Conservation (phyloP, 2,329 filamentous ascomycete genomes). For the Fusarium aywerte region DNA sequence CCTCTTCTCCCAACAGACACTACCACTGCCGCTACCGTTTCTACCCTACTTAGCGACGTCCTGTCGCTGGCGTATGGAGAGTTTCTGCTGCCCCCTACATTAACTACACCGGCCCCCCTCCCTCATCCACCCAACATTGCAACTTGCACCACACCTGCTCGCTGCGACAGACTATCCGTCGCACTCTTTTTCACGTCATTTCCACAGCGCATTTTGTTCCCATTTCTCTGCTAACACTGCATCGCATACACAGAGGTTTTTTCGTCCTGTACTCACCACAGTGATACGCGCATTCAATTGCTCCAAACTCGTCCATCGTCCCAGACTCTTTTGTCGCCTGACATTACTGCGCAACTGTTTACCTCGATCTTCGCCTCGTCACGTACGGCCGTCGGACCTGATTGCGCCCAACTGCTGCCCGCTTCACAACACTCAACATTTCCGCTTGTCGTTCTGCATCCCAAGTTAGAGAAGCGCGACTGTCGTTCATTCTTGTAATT, state of each 20-base stretch:
- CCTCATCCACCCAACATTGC: slow-evolving; percentile 37
- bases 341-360: slow-evolving; percentile 11
- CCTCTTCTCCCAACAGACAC: slow-evolving; percentile 33
- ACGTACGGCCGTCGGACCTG: background rate
- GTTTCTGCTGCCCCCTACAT: slow-evolving; percentile 40
- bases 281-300: slow-evolving; percentile 10
- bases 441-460: background rate
- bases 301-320: background rate
- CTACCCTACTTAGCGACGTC: slow-evolving; percentile 29
- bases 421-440: background rate
- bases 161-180: slow-evolving; percentile 41
- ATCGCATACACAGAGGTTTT: slow-evolving; percentile 19
- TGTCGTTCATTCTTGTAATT: slow-evolving; percentile 1
- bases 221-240: slow-evolving; percentile 21
- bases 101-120: slow-evolving; percentile 38
- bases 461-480: background rate
- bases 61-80: slow-evolving; percentile 14
- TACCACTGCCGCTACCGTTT: slow-evolving; percentile 38
- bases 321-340: background rate
- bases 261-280: slow-evolving; percentile 3
- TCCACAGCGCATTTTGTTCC: slow-evolving; percentile 26
- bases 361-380: background rate
- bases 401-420: background rate
- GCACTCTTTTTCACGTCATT: slow-evolving; percentile 36
- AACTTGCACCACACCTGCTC: slow-evolving; percentile 42